Evolutionary conservation across 2,329 filamentous ascomycete species (phyloP).

Genomic region (Phyllosticta citribraziliensis): DNA sequence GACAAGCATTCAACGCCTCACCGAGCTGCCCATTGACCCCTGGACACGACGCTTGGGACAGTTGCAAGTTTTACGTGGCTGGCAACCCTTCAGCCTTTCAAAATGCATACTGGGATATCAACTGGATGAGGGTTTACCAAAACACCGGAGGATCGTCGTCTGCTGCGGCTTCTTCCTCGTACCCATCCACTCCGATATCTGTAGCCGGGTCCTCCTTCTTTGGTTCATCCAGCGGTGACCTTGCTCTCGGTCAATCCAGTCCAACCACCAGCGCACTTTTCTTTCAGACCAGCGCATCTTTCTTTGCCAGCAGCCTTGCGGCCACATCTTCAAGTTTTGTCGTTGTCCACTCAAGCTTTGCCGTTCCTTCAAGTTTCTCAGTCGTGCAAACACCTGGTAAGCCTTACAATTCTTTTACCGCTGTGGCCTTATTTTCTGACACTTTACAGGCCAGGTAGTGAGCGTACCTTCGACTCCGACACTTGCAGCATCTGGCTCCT

Average conservation of each 20-base stretch:
- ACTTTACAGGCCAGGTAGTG: not conserved
- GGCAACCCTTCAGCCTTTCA: conserved; percentile 15
- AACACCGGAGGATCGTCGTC: not conserved
- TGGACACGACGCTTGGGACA: conserved; percentile 15
- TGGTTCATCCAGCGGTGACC: not conserved
- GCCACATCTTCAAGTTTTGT: not conserved
- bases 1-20: conserved; percentile 50
- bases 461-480: not conserved
- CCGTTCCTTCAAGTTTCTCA: not conserved
- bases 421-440: not conserved
- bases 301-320: not conserved
- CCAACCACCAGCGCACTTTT: not conserved
- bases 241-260: not conserved
- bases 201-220: not conserved
- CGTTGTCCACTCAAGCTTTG: not conserved
- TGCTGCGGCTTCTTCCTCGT: not conserved
- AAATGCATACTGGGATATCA: conserved; percentile 32
- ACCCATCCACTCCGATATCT: not conserved
- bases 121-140: conserved; percentile 32
- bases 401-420: not conserved
- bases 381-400: not conserved
- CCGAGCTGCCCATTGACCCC: conserved; percentile 37
- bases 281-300: not conserved
- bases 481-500: not conserved
- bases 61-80: conserved; percentile 17